These are phyloP conservation scores for Cerioporus squamosus DNA, from an alignment of 1,284 basidiomycete species.

Conservation along the genomic window DNA sequence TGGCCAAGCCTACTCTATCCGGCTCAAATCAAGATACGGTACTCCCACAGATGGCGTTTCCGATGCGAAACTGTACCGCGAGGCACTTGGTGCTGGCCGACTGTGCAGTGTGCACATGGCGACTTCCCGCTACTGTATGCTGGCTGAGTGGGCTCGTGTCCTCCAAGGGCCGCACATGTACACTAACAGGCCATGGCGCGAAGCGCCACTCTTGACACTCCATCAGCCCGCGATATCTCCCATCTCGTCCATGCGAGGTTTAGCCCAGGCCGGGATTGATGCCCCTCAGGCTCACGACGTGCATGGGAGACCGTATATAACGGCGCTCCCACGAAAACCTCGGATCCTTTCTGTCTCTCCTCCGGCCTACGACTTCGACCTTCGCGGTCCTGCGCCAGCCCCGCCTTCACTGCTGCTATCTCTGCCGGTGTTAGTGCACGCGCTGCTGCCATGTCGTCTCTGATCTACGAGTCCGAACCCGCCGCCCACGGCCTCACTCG, in stretches of 20 bases:
- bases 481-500: conserved; percentile 11
- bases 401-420: conserved; percentile 13
- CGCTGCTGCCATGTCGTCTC: conserved; percentile 19
- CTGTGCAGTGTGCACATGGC: conserved; percentile 8
- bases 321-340: not conserved
- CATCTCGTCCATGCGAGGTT: no score
- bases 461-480: conserved; percentile 7
- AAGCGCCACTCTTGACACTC: not conserved
- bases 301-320: not conserved
- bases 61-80: not conserved
- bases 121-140: not conserved
- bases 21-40: not conserved
- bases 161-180: not conserved
- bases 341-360: not conserved
- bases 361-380: not conserved
- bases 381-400: conserved; percentile 4
- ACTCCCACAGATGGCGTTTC: not conserved
- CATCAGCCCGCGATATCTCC: no score
- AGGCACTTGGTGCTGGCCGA: not conserved
- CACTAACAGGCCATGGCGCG: no score
- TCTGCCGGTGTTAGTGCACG: conserved; percentile 15
- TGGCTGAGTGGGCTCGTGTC: not conserved
- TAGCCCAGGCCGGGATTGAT: no score
- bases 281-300: no score
- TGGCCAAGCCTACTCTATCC: no score